Percentiles rank a stretch among this genome's conserved stretches.
Conservation (phyloP, 2,329 filamentous ascomycete species). For the Lachnellula subtilissima region DNA sequence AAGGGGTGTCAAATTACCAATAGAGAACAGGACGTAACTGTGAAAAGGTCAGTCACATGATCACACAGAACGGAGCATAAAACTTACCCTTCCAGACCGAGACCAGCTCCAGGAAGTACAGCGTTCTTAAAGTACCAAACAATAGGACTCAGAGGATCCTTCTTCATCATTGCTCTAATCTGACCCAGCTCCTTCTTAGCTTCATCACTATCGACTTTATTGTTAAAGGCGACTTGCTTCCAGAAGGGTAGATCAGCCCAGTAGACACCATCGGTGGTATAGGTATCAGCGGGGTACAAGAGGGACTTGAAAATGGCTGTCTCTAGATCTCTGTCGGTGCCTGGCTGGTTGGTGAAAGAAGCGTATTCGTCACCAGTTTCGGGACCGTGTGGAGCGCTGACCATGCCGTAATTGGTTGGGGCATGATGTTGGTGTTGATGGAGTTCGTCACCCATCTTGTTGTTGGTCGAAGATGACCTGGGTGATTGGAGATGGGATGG, state of each 20-base stretch:
- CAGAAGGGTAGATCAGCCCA: slow-evolving; percentile 80
- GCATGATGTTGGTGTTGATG: slow-evolving; percentile 25
- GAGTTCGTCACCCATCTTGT: slow-evolving; percentile 22
- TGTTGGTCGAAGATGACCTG: neutral
- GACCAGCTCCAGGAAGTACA: slow-evolving; percentile 85
- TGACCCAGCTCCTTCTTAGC: slow-evolving; percentile 58
- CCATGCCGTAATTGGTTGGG: slow-evolving; percentile 24
- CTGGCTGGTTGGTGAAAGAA: slow-evolving; percentile 15
- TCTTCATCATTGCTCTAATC: slow-evolving; percentile 77
- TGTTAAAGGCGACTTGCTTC: slow-evolving; percentile 71
- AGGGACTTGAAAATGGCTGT: slow-evolving; percentile 68
- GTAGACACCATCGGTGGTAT: slow-evolving; percentile 76
- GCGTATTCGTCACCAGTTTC: slow-evolving; percentile 30
- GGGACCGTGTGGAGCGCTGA: slow-evolving; percentile 28
- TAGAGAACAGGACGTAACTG: slow-evolving; percentile 92
- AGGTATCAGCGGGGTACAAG: slow-evolving; percentile 84
- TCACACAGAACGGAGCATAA: neutral
- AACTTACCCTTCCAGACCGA: slow-evolving; percentile 74
- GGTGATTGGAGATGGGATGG: neutral
- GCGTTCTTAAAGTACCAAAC: slow-evolving; percentile 85
- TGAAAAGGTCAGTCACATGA: neutral
- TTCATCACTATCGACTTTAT: slow-evolving; percentile 66
- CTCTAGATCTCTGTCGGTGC: neutral
- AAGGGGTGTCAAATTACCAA: slow-evolving; percentile 83
- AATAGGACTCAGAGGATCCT: slow-evolving; percentile 79